Conservation (phyloP, 306 rosid species). For the Gastrolobium bilobum region DNA sequence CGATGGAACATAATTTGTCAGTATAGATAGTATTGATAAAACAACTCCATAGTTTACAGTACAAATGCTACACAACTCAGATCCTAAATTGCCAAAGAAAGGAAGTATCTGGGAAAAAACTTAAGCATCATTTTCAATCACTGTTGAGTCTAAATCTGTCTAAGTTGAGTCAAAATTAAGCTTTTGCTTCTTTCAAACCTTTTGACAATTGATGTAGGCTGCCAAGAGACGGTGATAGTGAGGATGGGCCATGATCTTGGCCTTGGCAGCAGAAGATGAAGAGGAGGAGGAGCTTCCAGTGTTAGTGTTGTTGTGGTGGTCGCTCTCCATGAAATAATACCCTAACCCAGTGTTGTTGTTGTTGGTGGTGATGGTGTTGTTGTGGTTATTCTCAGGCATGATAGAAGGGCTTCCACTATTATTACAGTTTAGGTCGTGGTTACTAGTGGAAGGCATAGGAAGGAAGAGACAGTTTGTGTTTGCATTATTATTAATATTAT, state of each 20-base stretch:
- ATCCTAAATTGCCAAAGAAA: slow-evolving; percentile 52
- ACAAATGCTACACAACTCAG: slow-evolving; percentile 44
- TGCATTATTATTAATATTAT: slow-evolving; percentile 35
- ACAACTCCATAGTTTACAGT: slow-evolving; percentile 11
- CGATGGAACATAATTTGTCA: slow-evolving; percentile 31
- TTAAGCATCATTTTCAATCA: slow-evolving; percentile 43
- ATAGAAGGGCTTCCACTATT: slow-evolving; percentile 51
- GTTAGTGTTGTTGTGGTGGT: slow-evolving; percentile 44
- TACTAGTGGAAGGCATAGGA: slow-evolving; percentile 49
- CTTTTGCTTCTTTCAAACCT: slow-evolving; percentile 62
- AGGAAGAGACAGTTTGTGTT: slow-evolving; percentile 59
- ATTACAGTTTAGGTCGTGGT: slow-evolving; percentile 50
- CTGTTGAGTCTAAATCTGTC: background rate
- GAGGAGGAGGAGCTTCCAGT: slow-evolving; percentile 56
- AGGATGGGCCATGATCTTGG: slow-evolving; percentile 98
- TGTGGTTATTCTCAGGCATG: slow-evolving; percentile 45
- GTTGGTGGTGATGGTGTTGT: slow-evolving; percentile 38
- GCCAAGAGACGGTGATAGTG: slow-evolving; percentile 93
- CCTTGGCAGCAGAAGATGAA: slow-evolving; percentile 65
- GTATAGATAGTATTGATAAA: background rate
- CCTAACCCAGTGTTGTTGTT: slow-evolving; percentile 48
- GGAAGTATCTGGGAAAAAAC: slow-evolving; percentile 34
- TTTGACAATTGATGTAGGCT: slow-evolving; percentile 92
- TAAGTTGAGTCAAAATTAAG: slow-evolving; percentile 17
- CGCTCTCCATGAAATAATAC: slow-evolving; percentile 75